A percentile compares a stretch with the other conserved stretches of the same genome.
Conservation (phyloP, 495 filamentous ascomycete species). For the Platismatia glauca region DNA sequence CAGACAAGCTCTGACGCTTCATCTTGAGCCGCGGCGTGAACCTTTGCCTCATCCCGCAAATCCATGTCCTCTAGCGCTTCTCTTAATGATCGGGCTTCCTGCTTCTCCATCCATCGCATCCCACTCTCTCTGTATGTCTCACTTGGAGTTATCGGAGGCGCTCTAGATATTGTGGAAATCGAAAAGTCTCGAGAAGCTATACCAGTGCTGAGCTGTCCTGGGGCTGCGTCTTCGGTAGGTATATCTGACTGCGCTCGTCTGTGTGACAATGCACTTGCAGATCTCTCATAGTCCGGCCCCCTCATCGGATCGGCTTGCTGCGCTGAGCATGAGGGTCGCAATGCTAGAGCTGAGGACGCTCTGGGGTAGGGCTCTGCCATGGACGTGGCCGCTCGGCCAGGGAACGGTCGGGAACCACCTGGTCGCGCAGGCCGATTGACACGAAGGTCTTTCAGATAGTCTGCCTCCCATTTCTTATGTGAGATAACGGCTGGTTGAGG, state of each 20-base stretch:
- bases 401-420: constrained; percentile 70
- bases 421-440: constrained; percentile 68
- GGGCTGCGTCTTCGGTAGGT: constrained; percentile 22
- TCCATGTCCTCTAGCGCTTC: constrained; percentile 77
- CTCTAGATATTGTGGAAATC: constrained; percentile 30
- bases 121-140: constrained; percentile 70
- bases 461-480: constrained; percentile 43
- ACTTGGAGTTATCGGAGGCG: constrained; percentile 34
- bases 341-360: constrained; percentile 39
- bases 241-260: constrained; percentile 36
- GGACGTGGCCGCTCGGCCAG: constrained; percentile 36
- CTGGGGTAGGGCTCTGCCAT: constrained; percentile 35
- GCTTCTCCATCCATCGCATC: constrained; percentile 76
- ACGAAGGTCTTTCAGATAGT: constrained; percentile 72
- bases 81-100: constrained; percentile 68
- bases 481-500: constrained; percentile 20
- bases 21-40: constrained; percentile 69
- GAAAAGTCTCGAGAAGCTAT: constrained; percentile 36
- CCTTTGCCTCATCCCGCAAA: constrained; percentile 54
- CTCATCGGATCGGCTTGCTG: constrained; percentile 7
- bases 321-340: constrained; percentile 9
- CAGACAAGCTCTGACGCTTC: constrained; percentile 84
- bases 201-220: constrained; percentile 35
- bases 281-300: constrained; percentile 36
- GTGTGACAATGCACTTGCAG: constrained; percentile 44